Percentiles rank a stretch among this genome's conserved stretches.
Evolutionary conservation across 164 flowering plant species (phyloP).

Genomic region (Chimonanthus salicifolius): DNA sequence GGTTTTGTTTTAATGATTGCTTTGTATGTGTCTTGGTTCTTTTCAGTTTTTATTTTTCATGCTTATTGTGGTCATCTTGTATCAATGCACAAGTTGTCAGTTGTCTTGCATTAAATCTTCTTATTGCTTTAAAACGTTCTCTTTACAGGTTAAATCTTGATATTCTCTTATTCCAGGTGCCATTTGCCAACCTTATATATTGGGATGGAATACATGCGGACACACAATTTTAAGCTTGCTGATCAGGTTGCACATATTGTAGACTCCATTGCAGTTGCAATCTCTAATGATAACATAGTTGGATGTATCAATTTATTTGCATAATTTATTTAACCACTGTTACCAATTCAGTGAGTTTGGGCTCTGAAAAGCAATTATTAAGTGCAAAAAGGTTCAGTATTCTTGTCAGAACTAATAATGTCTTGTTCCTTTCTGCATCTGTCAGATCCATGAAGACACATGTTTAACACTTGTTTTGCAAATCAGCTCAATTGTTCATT

Average conservation of each 20-base stretch:
- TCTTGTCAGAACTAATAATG: neutral
- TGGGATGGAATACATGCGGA: slow-evolving; percentile 98
- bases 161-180: slow-evolving; percentile 73
- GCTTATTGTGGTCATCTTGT: neutral
- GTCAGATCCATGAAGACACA: neutral
- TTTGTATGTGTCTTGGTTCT: neutral
- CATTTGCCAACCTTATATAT: slow-evolving; percentile 90
- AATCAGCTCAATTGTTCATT: neutral
- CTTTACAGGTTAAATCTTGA: slow-evolving; percentile 45
- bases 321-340: neutral
- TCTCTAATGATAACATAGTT: neutral
- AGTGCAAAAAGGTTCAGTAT: neutral
- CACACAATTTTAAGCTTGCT: slow-evolving; percentile 89
- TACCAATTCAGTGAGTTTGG: neutral
- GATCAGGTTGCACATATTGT: slow-evolving; percentile 57
- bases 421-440: neutral
- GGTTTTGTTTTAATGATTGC: neutral
- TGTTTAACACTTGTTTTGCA: neutral
- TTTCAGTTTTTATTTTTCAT: neutral
- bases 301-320: neutral
- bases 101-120: neutral
- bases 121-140: slow-evolving; percentile 16
- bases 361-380: neutral
- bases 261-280: neutral
- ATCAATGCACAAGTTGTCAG: neutral